Evolutionary conservation across 768 basidiomycete genomes (phyloP), one percentile per base, ranked within the genome.

Genomic region (Terana coerulea): DNA sequence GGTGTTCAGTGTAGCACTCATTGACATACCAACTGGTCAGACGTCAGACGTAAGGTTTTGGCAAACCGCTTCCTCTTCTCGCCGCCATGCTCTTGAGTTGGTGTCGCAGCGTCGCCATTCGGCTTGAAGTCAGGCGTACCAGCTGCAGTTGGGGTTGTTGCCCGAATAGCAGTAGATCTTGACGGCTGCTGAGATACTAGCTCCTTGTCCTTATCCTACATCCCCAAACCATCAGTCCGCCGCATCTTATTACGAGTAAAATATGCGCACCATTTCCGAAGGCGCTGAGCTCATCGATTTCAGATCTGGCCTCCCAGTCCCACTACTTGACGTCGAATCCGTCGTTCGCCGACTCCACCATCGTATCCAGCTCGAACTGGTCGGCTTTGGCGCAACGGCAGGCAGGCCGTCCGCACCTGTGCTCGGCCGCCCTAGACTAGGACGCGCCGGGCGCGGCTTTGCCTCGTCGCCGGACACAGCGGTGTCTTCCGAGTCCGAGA

Each of bases 11-110:
- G n/a, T n/a, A n/a, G n/a, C n/a, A n/a, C n/a, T n/a, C n/a, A 22
- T 49, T 3, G n/a, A 70, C 83, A 62, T 59, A 94, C 93, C 35
- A 99, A 77, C 65, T 99, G 97, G 59, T 95, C 93, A 3, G 94
- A 97, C 0, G 95, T 93, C 53, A 99, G 69, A 5, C 97, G 79
- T 52, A 99, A 69, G 0, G 95, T 93, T 73, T 99, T 98, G 8
- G 90, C 94, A 63, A 81, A 98, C 61, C 80, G 86, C 63, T 80
- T 80, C 46, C 61, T 34, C 26, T 35, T 37, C 45, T 36, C 28
- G 15, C 22, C 24, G 15, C n/a, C 48, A 29, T 26, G 28, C n/a
- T 28, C 26, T 24, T 30, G 40, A 7, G 22, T n/a, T 8, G n/a
- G 43, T 7, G 43, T 26, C 43, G 22, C 36, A 21, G 11, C 29